These are phyloP conservation scores for Solanum rostratum DNA, from an alignment of 257 asterid species.

Conservation along the genomic window DNA sequence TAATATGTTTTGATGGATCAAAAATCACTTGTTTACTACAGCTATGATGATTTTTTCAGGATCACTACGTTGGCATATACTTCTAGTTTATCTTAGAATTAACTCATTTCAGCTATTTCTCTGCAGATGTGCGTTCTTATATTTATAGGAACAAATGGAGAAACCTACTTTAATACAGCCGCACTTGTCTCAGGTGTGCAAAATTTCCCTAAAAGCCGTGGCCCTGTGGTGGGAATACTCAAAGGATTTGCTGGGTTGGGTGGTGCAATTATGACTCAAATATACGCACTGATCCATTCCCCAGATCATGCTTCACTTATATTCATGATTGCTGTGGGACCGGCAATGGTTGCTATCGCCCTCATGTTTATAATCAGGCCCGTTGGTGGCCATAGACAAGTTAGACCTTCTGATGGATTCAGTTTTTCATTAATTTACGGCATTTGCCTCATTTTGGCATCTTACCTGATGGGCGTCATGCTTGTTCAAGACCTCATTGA, in stretches of 20 bases:
- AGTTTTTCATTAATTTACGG: conserved; percentile 36
- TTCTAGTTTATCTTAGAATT: neutral
- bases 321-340: conserved; percentile 49
- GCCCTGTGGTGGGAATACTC: conserved; percentile 44
- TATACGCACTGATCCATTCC: conserved; percentile 30
- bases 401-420: conserved; percentile 34
- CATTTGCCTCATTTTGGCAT: conserved; percentile 38
- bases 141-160: conserved; percentile 48
- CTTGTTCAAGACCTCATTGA: conserved; percentile 42
- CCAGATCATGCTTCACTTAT: conserved; percentile 46
- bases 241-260: conserved; percentile 49
- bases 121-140: conserved; percentile 45
- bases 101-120: neutral
- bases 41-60: neutral
- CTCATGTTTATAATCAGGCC: conserved; percentile 51
- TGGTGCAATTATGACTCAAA: conserved; percentile 45
- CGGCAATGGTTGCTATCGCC: conserved; percentile 27
- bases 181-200: conserved; percentile 48
- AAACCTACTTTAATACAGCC: conserved; percentile 43
- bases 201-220: conserved; percentile 45
- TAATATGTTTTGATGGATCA: neutral
- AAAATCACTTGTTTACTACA: neutral
- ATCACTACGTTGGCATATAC: neutral
- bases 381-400: conserved; percentile 45
- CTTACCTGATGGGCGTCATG: conserved; percentile 56